Base-by-base conservation (phyloP, 768 basidiomycete species). In the Russula dissimulans region DNA sequence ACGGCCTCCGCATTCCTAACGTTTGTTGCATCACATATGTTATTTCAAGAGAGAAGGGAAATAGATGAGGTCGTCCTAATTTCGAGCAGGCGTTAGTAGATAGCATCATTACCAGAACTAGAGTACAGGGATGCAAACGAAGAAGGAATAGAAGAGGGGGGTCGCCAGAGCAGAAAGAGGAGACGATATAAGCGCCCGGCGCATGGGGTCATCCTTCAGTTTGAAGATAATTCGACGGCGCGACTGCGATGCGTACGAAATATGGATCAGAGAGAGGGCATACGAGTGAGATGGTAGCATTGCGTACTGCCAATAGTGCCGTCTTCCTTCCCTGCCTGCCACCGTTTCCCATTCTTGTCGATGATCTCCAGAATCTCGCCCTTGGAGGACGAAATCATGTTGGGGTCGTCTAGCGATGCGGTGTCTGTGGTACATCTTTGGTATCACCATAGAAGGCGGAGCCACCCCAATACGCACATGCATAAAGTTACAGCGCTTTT, bases 331-430 rank as follows among this genome's bases (percentile, higher is more conserved):
- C 75, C 84, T 39, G 90, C 88, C 68, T 91, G 90, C 91, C 91
- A 94, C 91, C 91, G 92, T 70, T 92, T 91, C 52, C 90, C 90
- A 67, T 90, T 84, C 73, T 91, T 93, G 74, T 98, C 95, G 59
- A 94, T 72, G 56, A 98, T 88, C 63, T 97, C 93, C 63, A 98
- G 81, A 43, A 92, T 77, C 69, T 97, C 95, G 56, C 93, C 92
- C 72, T 97, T 97, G 54, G 75, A 69, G 73, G 98, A 97, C 50
- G 91, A 90, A 43, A 99, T 88, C 74, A 98, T 97, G 69, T 91
- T 97, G 12, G 95, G 91, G 71, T 99, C 97, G 59, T 97, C 95
- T 32, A 89, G 77, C 3, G 89, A 91, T n/a, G 94, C 95, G 51
- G 81, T 82, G 76, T 99, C 95, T 98, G 73, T 32, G 51, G 41